phyloP scores from a whole-genome alignment of 371 early-diverging fungal species.

The Capillidium heterosporum region DNA sequence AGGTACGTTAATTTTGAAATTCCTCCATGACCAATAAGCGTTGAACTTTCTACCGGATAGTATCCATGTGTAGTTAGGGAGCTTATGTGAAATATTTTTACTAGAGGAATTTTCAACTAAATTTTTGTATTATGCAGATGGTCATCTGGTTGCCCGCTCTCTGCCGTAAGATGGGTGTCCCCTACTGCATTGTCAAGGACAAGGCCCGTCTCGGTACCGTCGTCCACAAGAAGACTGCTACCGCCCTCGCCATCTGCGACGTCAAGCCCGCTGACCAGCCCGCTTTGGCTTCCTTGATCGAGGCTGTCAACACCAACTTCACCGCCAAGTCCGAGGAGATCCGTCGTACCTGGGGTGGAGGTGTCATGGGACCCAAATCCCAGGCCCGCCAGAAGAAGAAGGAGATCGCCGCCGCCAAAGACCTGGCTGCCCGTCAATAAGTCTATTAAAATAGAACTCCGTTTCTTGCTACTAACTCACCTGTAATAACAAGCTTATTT shows the following conservation, averaged over 20 bases:
- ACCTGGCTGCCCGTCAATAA: constrained; percentile 10
- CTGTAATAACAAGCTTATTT: too few relatives aligned
- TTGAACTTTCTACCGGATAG: neutral
- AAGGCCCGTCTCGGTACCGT: constrained; percentile 96
- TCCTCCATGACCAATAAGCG: neutral
- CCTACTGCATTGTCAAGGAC: constrained; percentile 97
- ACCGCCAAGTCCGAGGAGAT: constrained; percentile 81
- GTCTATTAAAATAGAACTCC: neutral
- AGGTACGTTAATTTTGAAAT: constrained; percentile 19
- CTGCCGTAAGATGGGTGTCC: constrained; percentile 99
- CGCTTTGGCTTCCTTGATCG: constrained; percentile 70
- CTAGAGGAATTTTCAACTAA: neutral
- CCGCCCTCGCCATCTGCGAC: constrained; percentile 89
- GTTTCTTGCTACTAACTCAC: too few relatives aligned
- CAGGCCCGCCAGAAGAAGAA: constrained; percentile 66
- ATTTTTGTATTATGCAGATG: constrained; percentile 15
- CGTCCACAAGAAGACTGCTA: constrained; percentile 98
- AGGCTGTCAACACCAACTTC: constrained; percentile 84
- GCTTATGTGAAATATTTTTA: neutral
- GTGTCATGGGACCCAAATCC: constrained; percentile 90
- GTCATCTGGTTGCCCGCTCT: constrained; percentile 99
- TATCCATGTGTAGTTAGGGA: neutral
- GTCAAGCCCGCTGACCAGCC: constrained; percentile 92
- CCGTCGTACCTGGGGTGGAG: constrained; percentile 93
- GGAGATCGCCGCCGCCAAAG: constrained; percentile 47